Base-by-base conservation (phyloP, 108 stramenopile genomes). In the Stephanodiscus minutulus region DNA sequence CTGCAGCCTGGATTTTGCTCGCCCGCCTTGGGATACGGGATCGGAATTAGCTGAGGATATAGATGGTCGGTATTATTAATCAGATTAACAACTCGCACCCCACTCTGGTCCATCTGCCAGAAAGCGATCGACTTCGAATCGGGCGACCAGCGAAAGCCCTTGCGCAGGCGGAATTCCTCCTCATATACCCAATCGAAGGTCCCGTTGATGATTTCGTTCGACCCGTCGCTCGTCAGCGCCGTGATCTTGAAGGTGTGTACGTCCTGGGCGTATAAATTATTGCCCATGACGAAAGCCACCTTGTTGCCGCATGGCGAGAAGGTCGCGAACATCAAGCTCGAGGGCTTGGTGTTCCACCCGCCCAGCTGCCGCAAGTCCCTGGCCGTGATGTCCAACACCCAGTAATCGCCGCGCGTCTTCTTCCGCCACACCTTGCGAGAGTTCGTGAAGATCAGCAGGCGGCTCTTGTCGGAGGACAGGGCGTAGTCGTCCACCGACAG, bases 181-280 rank as follows among this genome's bases (percentile, higher is more conserved):
- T 77, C 76, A 29, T 77, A 77, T 0, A 77, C 76, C 76, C 76
- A 77, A 43, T 77, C 76, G 65, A 77, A 77, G 22, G 76, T 77
- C 0, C 76, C 76, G 52, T 77, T 77, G 43, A 77, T 77, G 13
- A 66, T 60, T 0, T 63, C 70, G 13, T 28, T 35, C 6, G 69
- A 70, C 35, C 76, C 76, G 44, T 77, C 69, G 24, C 56, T 52
- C 7, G 76, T 77, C 48, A 77, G 33, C 6, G 76, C 37, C 0
- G 69, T 70, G 22, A 70, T 77, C 57, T 70, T 57, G 47, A 77
- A 77, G 12, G 76, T 77, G 53, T 77, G 76, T 35, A 77, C 68
- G 65, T 77, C 76, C 68, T 77, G 76, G 0, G 70, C 76, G 24
- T 77, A 70, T 2, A 77, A 63, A 62, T 77, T 77, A 46, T 77